Conservation (phyloP, 2,329 filamentous ascomycete species). For the Trichophyton rubrum region DNA sequence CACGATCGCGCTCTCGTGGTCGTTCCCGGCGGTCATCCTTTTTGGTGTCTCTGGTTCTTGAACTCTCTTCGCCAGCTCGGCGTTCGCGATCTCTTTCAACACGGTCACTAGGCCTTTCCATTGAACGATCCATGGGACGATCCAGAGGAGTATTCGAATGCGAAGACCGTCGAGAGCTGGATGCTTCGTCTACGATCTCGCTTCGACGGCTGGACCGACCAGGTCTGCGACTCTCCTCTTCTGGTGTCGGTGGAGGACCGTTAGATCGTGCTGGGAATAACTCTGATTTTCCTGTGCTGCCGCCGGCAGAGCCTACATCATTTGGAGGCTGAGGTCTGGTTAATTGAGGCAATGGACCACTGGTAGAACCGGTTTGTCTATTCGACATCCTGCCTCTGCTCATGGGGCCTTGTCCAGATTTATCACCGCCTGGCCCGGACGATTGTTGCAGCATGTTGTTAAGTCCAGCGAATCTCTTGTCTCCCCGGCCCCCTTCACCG, state of each 20-base stretch:
- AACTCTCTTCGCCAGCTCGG: constrained; percentile 21
- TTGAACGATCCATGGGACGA: constrained; percentile 6
- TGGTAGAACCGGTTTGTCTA: constrained; percentile 23
- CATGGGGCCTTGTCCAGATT: constrained; percentile 22
- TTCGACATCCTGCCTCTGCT: constrained; percentile 30
- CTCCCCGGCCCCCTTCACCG: constrained; percentile 31
- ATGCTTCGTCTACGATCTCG: constrained; percentile 26
- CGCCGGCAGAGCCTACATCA: constrained; percentile 17
- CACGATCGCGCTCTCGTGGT: constrained; percentile 17
- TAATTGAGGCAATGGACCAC: constrained; percentile 22
- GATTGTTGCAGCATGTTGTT: constrained; percentile 38
- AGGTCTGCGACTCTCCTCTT: constrained; percentile 19
- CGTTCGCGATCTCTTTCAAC: constrained; percentile 13
- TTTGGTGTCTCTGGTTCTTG: constrained; percentile 19
- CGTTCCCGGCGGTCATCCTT: constrained; percentile 29
- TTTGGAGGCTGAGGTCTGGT: constrained; percentile 23
- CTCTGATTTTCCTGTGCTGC: constrained; percentile 18
- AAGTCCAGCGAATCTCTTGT: constrained; percentile 36
- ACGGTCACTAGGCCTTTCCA: too few relatives aligned
- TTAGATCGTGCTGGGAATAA: constrained; percentile 22
- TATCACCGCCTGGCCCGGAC: constrained; percentile 23
- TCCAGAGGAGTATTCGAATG: constrained; percentile 20
- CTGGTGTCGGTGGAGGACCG: constrained; percentile 15
- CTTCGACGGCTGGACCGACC: constrained; percentile 21
- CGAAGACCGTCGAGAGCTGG: constrained; percentile 23